A percentile compares a stretch with the other conserved stretches of the same genome.
Conservation (phyloP, 148 eudicot genomes). For the Gaultheria prostrata region DNA sequence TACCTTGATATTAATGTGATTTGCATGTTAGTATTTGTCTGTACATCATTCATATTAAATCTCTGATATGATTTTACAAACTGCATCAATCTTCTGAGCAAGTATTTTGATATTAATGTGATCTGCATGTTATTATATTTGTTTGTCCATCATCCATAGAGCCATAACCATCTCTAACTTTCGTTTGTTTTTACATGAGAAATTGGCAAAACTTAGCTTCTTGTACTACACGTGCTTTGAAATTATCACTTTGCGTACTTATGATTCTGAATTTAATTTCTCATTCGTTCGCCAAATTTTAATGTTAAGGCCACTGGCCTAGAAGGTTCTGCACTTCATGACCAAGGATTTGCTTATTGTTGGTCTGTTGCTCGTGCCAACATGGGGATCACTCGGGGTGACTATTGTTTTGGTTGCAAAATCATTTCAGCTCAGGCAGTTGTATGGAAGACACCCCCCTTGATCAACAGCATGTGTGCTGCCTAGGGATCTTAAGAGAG, state of each 20-base stretch:
- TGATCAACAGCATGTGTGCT: too few relatives aligned
- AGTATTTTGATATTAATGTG: background rate
- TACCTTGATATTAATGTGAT: too few relatives aligned
- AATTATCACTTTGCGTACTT: background rate
- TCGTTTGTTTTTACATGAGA: background rate
- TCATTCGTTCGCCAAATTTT: slow-evolving; percentile 42
- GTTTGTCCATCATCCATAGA: background rate
- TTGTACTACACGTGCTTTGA: background rate
- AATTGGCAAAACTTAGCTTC: background rate
- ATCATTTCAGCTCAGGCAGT: too few relatives aligned
- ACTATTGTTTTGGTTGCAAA: too few relatives aligned
- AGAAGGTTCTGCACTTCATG: slow-evolving; percentile 44
- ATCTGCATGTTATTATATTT: background rate
- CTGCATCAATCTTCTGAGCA: background rate
- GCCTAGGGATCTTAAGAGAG: too few relatives aligned
- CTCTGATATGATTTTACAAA: background rate
- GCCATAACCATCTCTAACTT: background rate
- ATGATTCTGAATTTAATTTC: background rate
- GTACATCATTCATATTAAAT: too few relatives aligned
- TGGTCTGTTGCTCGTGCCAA: slow-evolving; percentile 91
- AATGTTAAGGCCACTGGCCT: slow-evolving; percentile 47
- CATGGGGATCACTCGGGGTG: too few relatives aligned
- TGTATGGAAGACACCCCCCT: too few relatives aligned
- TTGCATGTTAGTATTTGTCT: too few relatives aligned
- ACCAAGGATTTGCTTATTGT: slow-evolving; percentile 61